Conservation (phyloP, 192 early-diverging fungal genomes). For the Piromyces sp. region DNA sequence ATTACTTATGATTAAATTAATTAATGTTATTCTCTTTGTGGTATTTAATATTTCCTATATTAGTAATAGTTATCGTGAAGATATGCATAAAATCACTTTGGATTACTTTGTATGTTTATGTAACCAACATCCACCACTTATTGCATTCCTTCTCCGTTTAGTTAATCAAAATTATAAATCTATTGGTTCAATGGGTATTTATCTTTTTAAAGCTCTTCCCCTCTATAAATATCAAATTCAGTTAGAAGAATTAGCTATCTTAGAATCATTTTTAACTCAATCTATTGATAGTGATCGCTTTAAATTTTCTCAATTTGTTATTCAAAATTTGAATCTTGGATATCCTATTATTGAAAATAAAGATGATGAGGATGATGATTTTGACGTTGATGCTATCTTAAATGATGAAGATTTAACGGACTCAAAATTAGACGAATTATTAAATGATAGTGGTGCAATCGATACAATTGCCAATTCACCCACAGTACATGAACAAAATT, state of each 20-base stretch:
- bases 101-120: neutral
- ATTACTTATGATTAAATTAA: neutral
- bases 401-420: neutral
- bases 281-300: neutral
- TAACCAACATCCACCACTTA: neutral
- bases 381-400: neutral
- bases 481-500: neutral
- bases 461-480: neutral
- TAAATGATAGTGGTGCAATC: neutral
- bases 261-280: neutral
- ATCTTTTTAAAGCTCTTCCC: neutral
- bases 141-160: neutral
- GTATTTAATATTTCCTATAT: neutral
- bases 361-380: neutral
- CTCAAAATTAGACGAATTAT: neutral
- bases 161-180: neutral
- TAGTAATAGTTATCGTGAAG: neutral
- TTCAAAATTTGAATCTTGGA: neutral
- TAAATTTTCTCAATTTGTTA: neutral
- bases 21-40: neutral
- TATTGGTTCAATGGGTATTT: neutral
- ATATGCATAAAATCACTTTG: neutral
- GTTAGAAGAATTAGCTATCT: neutral
- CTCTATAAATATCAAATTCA: neutral
- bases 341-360: neutral